phyloP scores from a whole-genome alignment of 1,284 basidiomycete genomes.

The Mrakiaceae sp. region DNA sequence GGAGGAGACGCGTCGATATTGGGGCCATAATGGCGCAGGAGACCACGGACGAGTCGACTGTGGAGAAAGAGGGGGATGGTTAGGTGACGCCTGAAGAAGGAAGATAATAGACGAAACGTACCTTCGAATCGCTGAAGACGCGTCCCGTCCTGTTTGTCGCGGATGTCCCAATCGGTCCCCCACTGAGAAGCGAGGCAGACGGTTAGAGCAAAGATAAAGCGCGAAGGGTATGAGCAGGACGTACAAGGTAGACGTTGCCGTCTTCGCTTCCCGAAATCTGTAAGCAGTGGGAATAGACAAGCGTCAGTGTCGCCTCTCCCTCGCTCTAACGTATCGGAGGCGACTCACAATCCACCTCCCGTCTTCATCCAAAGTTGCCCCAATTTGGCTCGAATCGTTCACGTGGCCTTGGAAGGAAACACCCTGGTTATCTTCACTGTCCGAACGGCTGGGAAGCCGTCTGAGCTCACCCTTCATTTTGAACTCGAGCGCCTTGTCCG shows the following conservation, averaged over 20 bases:
- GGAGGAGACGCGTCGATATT: neutral
- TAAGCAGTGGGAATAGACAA: neutral
- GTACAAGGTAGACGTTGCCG: conserved; percentile 1
- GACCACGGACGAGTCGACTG: conserved; percentile 7
- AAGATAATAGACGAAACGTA: neutral
- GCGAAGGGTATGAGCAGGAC: neutral
- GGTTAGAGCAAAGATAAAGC: neutral
- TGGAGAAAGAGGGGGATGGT: neutral
- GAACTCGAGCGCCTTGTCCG: conserved; percentile 21
- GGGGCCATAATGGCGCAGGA: conserved; percentile 6
- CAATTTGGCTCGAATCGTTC: conserved; percentile 10
- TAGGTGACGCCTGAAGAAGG: neutral
- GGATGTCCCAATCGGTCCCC: conserved; percentile 2
- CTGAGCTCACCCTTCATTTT: conserved; percentile 21
- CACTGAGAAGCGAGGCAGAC: neutral
- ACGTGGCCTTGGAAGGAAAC: neutral
- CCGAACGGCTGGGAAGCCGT: neutral
- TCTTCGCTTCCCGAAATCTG: conserved; percentile 12
- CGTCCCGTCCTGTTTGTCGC: neutral
- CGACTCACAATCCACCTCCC: conserved; percentile 6
- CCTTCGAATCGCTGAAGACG: conserved; percentile 3
- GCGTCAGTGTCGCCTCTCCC: neutral
- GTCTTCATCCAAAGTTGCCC: conserved; percentile 1
- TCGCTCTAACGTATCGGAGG: neutral
- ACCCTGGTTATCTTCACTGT: neutral